These are phyloP conservation scores for Cenchrus americanus DNA, from an alignment of 176 grass and related monocot genomes.

Conservation along the genomic window DNA sequence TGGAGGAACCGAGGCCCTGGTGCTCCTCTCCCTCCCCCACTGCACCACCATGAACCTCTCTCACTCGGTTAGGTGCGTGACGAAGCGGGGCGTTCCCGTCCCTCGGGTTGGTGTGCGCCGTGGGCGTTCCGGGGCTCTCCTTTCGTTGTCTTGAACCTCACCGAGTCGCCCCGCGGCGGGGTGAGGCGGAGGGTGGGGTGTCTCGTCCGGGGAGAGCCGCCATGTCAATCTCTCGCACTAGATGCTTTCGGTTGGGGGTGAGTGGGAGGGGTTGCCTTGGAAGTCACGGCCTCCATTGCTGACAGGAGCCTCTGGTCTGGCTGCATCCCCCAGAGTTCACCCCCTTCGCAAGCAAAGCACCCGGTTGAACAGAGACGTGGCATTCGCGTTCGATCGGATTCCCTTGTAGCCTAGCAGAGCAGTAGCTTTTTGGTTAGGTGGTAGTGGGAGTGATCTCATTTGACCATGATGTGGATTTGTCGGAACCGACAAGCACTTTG, in stretches of 20 bases:
- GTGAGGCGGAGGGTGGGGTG: constrained; percentile 38
- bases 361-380: constrained; percentile 21
- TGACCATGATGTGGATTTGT: constrained; percentile 37
- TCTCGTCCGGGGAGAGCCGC: constrained; percentile 43
- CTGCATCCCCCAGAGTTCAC: constrained; percentile 39
- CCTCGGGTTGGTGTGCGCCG: constrained; percentile 46
- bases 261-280: constrained; percentile 47
- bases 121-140: constrained; percentile 35
- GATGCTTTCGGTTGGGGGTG: constrained; percentile 36
- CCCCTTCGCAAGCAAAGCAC: constrained; percentile 85
- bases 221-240: constrained; percentile 30
- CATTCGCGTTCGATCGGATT: constrained; percentile 40
- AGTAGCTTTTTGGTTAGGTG: constrained; percentile 49
- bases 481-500: neutral
- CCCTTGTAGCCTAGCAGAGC: constrained; percentile 13
- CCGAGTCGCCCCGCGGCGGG: constrained; percentile 8
- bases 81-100: constrained; percentile 33
- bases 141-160: constrained; percentile 40
- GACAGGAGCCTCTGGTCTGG: neutral
- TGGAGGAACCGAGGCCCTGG: neutral
- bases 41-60: constrained; percentile 50
- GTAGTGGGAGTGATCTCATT: constrained; percentile 35
- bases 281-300: constrained; percentile 34
- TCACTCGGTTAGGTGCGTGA: constrained; percentile 14
- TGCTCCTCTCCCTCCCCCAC: neutral